Percentiles rank a stretch among this genome's conserved stretches.
Evolutionary conservation across 345 rosid species (phyloP).

Genomic region (Moringa oleifera): DNA sequence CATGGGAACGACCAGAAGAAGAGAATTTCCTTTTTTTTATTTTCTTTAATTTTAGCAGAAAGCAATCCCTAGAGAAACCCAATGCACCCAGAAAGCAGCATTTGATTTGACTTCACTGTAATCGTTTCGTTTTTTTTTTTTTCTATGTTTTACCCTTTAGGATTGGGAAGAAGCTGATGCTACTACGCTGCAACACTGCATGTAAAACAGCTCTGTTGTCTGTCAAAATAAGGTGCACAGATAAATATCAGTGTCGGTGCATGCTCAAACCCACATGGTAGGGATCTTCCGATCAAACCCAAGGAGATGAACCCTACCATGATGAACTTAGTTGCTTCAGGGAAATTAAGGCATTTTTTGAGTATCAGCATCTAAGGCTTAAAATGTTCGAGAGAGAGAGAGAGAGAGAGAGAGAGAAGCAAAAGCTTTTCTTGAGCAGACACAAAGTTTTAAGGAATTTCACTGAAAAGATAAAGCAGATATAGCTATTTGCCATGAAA

Average conservation of each 20-base stretch:
- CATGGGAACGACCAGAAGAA: slow-evolving; percentile 1
- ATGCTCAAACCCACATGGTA: background rate
- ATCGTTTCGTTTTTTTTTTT: slow-evolving; percentile 1
- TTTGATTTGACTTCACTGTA: slow-evolving; percentile 15
- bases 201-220: background rate
- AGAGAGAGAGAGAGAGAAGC: background rate
- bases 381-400: background rate
- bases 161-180: too few relatives aligned
- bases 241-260: background rate
- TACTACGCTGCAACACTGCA: too few relatives aligned
- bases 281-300: background rate
- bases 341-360: background rate
- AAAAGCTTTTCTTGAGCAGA: background rate
- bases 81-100: slow-evolving; percentile 6
- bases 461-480: background rate
- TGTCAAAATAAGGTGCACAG: background rate
- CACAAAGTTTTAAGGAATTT: background rate
- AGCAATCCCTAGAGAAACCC: background rate
- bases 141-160: background rate
- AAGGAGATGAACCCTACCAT: background rate
- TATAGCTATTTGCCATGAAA: background rate
- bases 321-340: background rate
- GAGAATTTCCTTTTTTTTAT: background rate
- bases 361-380: too few relatives aligned
- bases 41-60: background rate